Percentiles rank a stretch among this genome's conserved stretches.
Evolutionary conservation across 345 rosid species (phyloP).

Genomic region (Rhodomyrtus tomentosa): DNA sequence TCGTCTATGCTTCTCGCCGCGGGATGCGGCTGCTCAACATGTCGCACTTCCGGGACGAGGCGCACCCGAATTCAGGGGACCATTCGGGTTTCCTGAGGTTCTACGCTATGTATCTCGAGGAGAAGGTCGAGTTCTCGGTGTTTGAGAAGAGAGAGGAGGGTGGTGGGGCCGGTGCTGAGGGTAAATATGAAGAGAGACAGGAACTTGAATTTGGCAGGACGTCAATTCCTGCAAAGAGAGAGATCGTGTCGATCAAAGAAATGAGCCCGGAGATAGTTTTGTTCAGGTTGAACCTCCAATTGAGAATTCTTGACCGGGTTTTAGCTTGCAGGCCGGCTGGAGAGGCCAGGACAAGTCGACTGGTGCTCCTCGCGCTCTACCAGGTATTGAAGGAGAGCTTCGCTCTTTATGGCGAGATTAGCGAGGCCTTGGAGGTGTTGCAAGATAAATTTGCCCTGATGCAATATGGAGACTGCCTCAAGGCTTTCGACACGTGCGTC

Average conservation of each 20-base stretch:
- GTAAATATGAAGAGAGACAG: conserved; percentile 23
- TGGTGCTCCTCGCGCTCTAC: conserved; percentile 58
- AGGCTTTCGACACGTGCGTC: conserved; percentile 59
- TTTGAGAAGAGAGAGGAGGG: conserved; percentile 41
- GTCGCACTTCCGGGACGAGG: conserved; percentile 75
- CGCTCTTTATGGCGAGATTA: conserved; percentile 53
- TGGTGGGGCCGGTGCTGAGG: conserved; percentile 11
- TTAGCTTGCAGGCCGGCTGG: conserved; percentile 62
- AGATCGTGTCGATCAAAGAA: conserved; percentile 39
- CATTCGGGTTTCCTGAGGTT: conserved; percentile 59
- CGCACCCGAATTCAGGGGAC: conserved; percentile 86
- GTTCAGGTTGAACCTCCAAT: conserved; percentile 44
- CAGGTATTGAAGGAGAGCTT: conserved; percentile 74
- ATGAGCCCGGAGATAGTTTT: conserved; percentile 61
- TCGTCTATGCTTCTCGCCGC: conserved; percentile 43
- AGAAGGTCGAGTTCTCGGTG: conserved; percentile 44
- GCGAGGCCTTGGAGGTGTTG: conserved; percentile 60
- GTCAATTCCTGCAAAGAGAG: conserved; percentile 20
- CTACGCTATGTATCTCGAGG: conserved; percentile 60
- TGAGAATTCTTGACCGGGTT: conserved; percentile 50
- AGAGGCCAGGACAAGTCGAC: conserved; percentile 50
- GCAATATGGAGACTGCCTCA: conserved; percentile 67
- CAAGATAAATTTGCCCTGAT: conserved; percentile 63
- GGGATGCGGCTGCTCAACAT: conserved; percentile 66
- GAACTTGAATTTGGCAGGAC: conserved; percentile 19